Evolutionary conservation across 2,329 filamentous ascomycete genomes (phyloP), one percentile per base, ranked within the genome.

Genomic region (Hypoxylon sp.): DNA sequence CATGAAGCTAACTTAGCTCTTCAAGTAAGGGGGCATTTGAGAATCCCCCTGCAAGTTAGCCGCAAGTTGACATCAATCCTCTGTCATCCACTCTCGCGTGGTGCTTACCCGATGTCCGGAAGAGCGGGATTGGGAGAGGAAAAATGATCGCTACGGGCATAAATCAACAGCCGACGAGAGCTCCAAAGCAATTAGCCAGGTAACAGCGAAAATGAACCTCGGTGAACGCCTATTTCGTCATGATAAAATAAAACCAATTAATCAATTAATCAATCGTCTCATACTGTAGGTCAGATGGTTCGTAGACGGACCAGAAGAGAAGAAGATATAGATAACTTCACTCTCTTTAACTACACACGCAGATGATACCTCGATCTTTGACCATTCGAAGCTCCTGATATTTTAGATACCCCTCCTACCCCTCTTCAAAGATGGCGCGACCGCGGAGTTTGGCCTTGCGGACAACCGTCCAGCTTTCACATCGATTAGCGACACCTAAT

Each of bases 391-490:
- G 30, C 11, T 43, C 38, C 36, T 62, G 9, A 43, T 43, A 43
- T 21, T 56, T 49, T 46, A 36, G 38, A 56, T 46, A 30, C 53
- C 53, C 56, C 50, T 63, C 61, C 55, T n/a, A 21, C 38, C 32
- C 46, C 34, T 21, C 49, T 58, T n/a, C 10, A 72, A 72, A 55
- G 49, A 76, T 77, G 76, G 72, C 73, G 62, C 72, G 68, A 57
- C 51, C 71, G 17, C 69, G 72, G n/a, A 70, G 53, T 52, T 60
- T 69, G 10, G 66, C 71, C 25, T 36, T 76, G 34, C 73, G 74
- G 19, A 70, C 75, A 30, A 73, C 75, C 6, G 57, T 72, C 28
- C 74, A 72, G 19, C 59, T 78, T 57, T 75, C 73, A n/a, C 71
- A 70, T 55, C 69, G 70, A 53, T 76, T 72, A 71, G 69, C 70